phyloP scores from a whole-genome alignment of 2,329 filamentous ascomycete genomes.

The Colletotrichum theobromicola region DNA sequence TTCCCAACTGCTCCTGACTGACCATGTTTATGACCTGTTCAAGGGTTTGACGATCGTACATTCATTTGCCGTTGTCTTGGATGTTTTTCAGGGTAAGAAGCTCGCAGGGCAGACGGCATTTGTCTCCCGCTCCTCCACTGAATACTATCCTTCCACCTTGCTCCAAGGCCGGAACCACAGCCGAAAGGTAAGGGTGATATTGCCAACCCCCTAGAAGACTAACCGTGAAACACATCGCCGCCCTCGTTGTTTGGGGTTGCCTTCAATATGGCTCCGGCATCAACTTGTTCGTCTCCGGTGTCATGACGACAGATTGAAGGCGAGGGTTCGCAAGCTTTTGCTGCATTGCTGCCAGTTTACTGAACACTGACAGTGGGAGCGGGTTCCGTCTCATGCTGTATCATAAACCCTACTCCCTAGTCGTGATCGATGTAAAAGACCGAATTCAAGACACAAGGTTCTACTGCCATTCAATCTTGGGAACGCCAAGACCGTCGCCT shows the following conservation, averaged over 20 bases:
- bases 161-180: conserved; percentile 27
- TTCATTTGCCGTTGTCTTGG: conserved; percentile 43
- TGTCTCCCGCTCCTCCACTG: conserved; percentile 28
- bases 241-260: conserved; percentile 31
- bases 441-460: not conserved
- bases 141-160: conserved; percentile 27
- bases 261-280: conserved; percentile 35
- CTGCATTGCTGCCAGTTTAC: conserved; percentile 28
- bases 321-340: conserved; percentile 28
- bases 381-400: not conserved
- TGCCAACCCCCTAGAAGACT: conserved; percentile 42
- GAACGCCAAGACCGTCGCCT: too few species aligned
- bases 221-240: conserved; percentile 51
- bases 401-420: not conserved
- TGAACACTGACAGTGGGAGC: conserved; percentile 56
- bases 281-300: conserved; percentile 43
- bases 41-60: conserved; percentile 44
- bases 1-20: conserved; percentile 38
- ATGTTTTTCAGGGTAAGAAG: conserved; percentile 37
- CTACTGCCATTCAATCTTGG: too few species aligned
- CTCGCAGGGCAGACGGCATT: conserved; percentile 35
- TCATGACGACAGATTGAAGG: conserved; percentile 44
- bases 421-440: not conserved
- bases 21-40: conserved; percentile 41
- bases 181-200: conserved; percentile 44